Evolutionary conservation across 2,329 filamentous ascomycete genomes (phyloP).

Genomic region (Didymella pomorum): DNA sequence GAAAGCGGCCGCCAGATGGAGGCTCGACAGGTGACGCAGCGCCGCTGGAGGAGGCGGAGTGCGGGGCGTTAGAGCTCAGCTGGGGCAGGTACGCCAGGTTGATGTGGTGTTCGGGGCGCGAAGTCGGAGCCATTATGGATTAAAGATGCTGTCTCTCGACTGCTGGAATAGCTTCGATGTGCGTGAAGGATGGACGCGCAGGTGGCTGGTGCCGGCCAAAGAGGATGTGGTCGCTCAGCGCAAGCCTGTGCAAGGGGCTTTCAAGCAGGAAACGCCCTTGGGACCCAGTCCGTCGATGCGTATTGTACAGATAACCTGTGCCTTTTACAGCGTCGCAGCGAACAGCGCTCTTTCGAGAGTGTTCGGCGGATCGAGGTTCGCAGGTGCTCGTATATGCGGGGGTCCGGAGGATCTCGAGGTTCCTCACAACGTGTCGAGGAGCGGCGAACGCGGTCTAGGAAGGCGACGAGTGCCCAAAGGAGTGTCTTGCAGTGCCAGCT

Average conservation of each 20-base stretch:
- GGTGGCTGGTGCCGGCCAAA: constrained; percentile 51
- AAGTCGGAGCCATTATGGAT: constrained; percentile 88
- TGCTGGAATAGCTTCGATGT: constrained; percentile 21
- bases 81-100: constrained; percentile 82
- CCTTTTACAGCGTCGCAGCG: constrained; percentile 14
- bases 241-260: constrained; percentile 30
- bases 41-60: constrained; percentile 80
- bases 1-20: constrained; percentile 72
- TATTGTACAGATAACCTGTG: constrained; percentile 2
- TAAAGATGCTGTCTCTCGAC: constrained; percentile 57
- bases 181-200: not conserved
- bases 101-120: constrained; percentile 80
- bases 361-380: constrained; percentile 2
- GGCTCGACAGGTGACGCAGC: constrained; percentile 83
- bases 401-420: constrained; percentile 11
- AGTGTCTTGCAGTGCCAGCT: constrained; percentile 35
- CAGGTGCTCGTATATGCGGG: constrained; percentile 15
- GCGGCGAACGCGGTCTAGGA: constrained; percentile 21
- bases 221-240: constrained; percentile 40
- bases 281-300: constrained; percentile 17
- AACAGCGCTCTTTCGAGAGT: constrained; percentile 28
- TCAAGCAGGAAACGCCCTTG: constrained; percentile 14
- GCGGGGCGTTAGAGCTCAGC: constrained; percentile 69
- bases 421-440: constrained; percentile 21
- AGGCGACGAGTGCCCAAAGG: constrained; percentile 32